These are phyloP conservation scores for Phoenix roebelenii DNA, from an alignment of 176 grass and related monocot species.

Conservation along the genomic window DNA sequence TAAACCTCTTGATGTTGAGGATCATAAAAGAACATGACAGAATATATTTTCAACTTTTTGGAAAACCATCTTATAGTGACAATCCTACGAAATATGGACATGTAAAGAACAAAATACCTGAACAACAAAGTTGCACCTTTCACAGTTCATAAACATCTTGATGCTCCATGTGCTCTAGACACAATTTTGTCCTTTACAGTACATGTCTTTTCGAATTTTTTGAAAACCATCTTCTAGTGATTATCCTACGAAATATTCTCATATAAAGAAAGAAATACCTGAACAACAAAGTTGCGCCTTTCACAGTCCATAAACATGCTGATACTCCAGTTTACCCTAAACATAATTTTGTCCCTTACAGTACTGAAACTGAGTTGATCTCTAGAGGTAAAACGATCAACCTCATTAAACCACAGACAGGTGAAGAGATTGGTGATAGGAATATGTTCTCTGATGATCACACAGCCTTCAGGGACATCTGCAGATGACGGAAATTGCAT, in stretches of 20 bases:
- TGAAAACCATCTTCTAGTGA: background rate
- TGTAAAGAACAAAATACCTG: slow-evolving; percentile 42
- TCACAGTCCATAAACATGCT: slow-evolving; percentile 98
- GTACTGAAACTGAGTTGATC: slow-evolving; percentile 97
- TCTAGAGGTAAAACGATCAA: slow-evolving; percentile 78
- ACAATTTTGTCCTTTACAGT: slow-evolving; percentile 83
- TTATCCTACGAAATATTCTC: background rate
- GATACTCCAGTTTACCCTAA: slow-evolving; percentile 60
- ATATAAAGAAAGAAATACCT: slow-evolving; percentile 40
- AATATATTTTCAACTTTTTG: background rate
- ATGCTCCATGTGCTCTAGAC: slow-evolving; percentile 58
- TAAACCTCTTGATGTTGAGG: too few species aligned
- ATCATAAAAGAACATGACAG: background rate
- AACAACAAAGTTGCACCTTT: slow-evolving; percentile 85
- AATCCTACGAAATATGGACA: background rate
- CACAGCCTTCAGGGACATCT: slow-evolving; percentile 99
- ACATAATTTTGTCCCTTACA: slow-evolving; percentile 78
- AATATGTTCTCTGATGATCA: slow-evolving; percentile 85
- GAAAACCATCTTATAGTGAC: background rate
- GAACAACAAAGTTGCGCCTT: slow-evolving; percentile 88
- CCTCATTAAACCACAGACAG: slow-evolving; percentile 95
- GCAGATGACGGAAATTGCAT: background rate
- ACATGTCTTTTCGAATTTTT: slow-evolving; percentile 2
- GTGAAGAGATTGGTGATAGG: slow-evolving; percentile 89
- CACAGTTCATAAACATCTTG: slow-evolving; percentile 92